Conservation (phyloP, 139 green algal genomes). For the Diplosphaera chodatii region DNA sequence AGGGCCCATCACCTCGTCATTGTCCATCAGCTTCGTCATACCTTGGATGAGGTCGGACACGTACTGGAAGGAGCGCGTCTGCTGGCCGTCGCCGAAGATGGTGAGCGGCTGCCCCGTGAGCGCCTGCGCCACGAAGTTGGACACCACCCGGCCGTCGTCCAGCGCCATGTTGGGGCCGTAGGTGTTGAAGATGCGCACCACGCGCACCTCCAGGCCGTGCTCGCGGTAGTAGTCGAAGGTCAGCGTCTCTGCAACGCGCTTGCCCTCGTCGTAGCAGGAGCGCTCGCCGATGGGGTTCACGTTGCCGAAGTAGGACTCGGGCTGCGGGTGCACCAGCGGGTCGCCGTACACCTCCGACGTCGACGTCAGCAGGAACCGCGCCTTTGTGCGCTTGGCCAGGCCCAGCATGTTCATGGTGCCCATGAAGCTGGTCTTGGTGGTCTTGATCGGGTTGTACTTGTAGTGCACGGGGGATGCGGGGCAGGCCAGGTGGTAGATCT, state of each 20-base stretch:
- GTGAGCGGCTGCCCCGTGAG: constrained; percentile 80
- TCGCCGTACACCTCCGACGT: constrained; percentile 99
- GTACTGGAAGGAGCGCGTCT: constrained; percentile 97
- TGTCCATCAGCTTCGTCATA: constrained; percentile 78
- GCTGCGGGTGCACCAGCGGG: constrained; percentile 96
- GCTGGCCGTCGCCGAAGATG: constrained; percentile 91
- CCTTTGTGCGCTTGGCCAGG: constrained; percentile 86
- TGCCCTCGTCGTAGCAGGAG: constrained; percentile 99
- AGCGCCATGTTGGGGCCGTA: constrained; percentile 97
- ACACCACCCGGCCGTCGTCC: constrained; percentile 96
- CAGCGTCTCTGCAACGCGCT: constrained; percentile 93
- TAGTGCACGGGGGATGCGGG: constrained; percentile 98
- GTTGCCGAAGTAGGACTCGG: constrained; percentile 98
- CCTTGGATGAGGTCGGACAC: constrained; percentile 79
- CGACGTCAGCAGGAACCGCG: constrained; percentile 86
- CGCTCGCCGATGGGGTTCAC: constrained; percentile 98
- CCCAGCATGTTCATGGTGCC: constrained; percentile 99
- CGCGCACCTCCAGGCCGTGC: constrained; percentile 80
- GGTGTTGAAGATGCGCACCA: constrained; percentile 99
- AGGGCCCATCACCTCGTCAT: constrained; percentile 85
- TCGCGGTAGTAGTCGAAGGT: constrained; percentile 95
- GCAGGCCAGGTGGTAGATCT: constrained; percentile 98
- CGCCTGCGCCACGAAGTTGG: constrained; percentile 95
- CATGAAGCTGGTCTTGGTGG: constrained; percentile 95
- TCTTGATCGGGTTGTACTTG: constrained; percentile 99